Percentiles rank a stretch among this genome's conserved stretches.
These are phyloP conservation scores for Phalaenopsis aphrodite DNA, from an alignment of 106 monocot genomes.

Conservation along the genomic window DNA sequence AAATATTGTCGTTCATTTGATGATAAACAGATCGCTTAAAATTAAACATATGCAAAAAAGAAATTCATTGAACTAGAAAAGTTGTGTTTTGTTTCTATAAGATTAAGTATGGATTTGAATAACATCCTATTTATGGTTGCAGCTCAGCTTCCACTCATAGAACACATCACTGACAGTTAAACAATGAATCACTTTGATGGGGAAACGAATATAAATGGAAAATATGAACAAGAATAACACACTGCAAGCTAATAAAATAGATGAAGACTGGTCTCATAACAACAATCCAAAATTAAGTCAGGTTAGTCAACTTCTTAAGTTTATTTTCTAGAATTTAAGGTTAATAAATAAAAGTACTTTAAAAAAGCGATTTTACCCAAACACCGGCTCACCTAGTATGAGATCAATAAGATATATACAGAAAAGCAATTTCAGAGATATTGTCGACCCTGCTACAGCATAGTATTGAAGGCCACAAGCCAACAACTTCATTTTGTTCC, in stretches of 20 bases:
- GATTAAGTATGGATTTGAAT: not conserved
- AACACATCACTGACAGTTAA: not conserved
- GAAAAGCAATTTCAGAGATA: not conserved
- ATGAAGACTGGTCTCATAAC: not conserved
- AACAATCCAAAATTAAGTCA: not conserved
- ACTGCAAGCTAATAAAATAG: not conserved
- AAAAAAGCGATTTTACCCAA: not conserved
- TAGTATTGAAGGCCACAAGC: not conserved
- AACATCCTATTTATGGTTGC: not conserved
- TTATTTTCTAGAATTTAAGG: constrained; percentile 2
- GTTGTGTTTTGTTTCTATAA: not conserved
- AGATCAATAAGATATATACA: not conserved
- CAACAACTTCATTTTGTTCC: not conserved
- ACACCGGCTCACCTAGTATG: not conserved
- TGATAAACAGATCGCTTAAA: not conserved
- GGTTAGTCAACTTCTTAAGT: not conserved
- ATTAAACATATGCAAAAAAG: not conserved
- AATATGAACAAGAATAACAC: not conserved
- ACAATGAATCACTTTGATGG: not conserved
- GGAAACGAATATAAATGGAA: not conserved
- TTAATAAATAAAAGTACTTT: not conserved
- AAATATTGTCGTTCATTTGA: not conserved
- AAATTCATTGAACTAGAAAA: not conserved
- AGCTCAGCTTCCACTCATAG: not conserved
- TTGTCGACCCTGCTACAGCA: not conserved